phyloP scores from a whole-genome alignment of 2,329 filamentous ascomycete genomes.

The Amesomyces nigricolor region DNA sequence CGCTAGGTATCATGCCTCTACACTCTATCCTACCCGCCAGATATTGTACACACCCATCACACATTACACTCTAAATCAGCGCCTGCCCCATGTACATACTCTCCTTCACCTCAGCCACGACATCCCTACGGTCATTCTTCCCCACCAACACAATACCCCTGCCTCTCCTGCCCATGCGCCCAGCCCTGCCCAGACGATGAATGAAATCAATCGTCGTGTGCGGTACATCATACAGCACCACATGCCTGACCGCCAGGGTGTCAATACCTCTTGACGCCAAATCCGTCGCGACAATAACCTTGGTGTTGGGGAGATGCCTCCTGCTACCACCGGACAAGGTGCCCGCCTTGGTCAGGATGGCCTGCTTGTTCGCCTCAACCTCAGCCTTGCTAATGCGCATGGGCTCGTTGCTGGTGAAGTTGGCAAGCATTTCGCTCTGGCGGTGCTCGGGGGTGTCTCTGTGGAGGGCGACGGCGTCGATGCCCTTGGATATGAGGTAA shows the following conservation, averaged over 20 bases:
- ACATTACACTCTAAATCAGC: constrained; percentile 49
- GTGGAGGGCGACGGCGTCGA: constrained; percentile 79
- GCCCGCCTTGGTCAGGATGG: constrained; percentile 2
- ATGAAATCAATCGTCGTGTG: constrained; percentile 98
- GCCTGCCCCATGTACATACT: constrained; percentile 81
- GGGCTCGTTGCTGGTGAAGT: constrained; percentile 58
- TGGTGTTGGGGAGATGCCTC: constrained; percentile 62
- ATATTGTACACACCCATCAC: constrained; percentile 8
- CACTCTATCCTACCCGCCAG: background rate
- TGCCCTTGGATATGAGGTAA: constrained; percentile 77
- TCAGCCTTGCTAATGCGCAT: constrained; percentile 24
- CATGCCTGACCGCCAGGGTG: constrained; percentile 82
- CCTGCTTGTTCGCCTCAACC: constrained; percentile 3
- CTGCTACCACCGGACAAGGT: background rate
- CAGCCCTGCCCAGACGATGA: constrained; percentile 85
- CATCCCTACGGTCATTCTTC: constrained; percentile 80
- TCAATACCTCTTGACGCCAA: constrained; percentile 90
- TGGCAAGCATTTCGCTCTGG: constrained; percentile 67
- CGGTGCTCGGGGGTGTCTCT: constrained; percentile 76
- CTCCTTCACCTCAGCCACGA: constrained; percentile 86
- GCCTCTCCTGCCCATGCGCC: constrained; percentile 86
- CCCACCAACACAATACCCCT: constrained; percentile 86
- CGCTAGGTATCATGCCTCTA: no score
- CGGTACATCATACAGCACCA: constrained; percentile 94
- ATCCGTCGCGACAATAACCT: constrained; percentile 91